phyloP scores from a whole-genome alignment of 257 asterid species.

The Nemophila menziesii region DNA sequence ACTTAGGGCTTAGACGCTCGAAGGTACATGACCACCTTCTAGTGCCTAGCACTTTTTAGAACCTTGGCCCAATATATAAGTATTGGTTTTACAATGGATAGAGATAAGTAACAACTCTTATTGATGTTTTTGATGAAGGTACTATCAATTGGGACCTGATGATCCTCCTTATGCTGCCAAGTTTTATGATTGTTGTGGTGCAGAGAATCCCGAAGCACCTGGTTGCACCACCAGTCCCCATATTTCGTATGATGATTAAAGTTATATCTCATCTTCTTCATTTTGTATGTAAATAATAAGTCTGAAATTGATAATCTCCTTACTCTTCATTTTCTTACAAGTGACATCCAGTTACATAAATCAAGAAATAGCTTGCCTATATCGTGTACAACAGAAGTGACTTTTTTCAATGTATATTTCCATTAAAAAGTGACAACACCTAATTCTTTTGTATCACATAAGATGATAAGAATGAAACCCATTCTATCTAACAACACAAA shows the following conservation, averaged over 20 bases:
- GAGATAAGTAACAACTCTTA: neutral
- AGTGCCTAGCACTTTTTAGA: no score
- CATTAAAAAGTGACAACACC: no score
- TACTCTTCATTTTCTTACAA: neutral
- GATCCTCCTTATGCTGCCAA: conserved; percentile 98
- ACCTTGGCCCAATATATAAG: neutral
- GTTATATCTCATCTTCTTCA: conserved; percentile 11
- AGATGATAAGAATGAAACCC: no score
- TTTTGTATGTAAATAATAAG: conserved; percentile 4
- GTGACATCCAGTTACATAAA: neutral
- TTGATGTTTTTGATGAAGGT: conserved; percentile 28
- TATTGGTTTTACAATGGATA: neutral
- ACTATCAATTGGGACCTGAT: conserved; percentile 68
- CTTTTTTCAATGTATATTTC: no score
- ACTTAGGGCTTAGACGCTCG: no score
- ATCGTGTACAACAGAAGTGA: no score
- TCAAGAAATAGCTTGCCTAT: no score
- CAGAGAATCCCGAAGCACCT: conserved; percentile 59
- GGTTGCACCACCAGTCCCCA: conserved; percentile 69
- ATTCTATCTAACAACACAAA: no score
- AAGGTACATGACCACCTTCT: no score
- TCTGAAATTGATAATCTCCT: neutral
- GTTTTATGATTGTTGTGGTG: conserved; percentile 91
- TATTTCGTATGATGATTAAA: conserved; percentile 59
- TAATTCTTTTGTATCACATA: no score